These are phyloP conservation scores for Vanderwaltozyma verrucispora DNA, from an alignment of 805 yeast genomes.

Conservation along the genomic window DNA sequence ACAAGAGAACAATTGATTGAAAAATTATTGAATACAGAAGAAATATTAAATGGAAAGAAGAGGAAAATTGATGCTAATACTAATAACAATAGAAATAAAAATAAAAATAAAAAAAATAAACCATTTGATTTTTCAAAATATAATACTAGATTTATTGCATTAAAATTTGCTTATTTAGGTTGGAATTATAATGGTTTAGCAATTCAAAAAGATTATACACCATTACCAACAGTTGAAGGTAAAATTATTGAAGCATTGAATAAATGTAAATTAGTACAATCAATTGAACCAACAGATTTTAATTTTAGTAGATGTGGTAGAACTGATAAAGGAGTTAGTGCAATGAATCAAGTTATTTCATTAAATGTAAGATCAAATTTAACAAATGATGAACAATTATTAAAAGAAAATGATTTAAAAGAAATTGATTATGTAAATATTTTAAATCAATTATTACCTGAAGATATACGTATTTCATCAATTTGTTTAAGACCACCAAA, in stretches of 20 bases:
- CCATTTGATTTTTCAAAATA: constrained; percentile 58
- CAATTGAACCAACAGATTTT: constrained; percentile 49
- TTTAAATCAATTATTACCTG: constrained; percentile 68
- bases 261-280: constrained; percentile 53
- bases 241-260: constrained; percentile 61
- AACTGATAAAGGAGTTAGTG: constrained; percentile 93
- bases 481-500: constrained; percentile 75
- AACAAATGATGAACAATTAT: constrained; percentile 48
- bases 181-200: constrained; percentile 94
- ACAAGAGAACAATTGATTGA: constrained; percentile 52
- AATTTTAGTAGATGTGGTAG: constrained; percentile 87
- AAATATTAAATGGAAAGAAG: neutral
- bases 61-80: neutral
- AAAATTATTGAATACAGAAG: constrained; percentile 30
- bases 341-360: constrained; percentile 89
- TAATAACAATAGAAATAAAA: neutral
- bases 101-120: constrained; percentile 27
- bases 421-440: constrained; percentile 73
- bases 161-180: constrained; percentile 80
- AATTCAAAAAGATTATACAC: constrained; percentile 62
- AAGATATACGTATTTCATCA: constrained; percentile 71
- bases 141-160: constrained; percentile 58
- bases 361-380: constrained; percentile 66
- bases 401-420: constrained; percentile 43
- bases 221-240: constrained; percentile 80